phyloP scores from a whole-genome alignment of 2,329 filamentous ascomycete genomes.

The Pseudomassariella vexata region DNA sequence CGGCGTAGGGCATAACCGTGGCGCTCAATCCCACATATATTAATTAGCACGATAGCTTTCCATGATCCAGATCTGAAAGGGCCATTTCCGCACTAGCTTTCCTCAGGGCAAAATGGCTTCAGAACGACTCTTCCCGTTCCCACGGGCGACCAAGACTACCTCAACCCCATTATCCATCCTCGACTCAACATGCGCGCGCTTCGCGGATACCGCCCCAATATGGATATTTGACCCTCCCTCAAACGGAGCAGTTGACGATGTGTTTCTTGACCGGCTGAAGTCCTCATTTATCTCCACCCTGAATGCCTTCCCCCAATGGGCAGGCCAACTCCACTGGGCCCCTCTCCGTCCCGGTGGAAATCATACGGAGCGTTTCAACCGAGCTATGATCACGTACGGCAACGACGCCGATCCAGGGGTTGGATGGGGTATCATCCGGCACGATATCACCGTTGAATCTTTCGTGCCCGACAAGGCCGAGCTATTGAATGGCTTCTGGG shows the following conservation, averaged over 20 bases:
- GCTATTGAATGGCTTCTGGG: conserved; percentile 15
- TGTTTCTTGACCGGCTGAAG: conserved; percentile 7
- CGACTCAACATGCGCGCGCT: conserved; percentile 36
- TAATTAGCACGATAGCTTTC: too few species aligned
- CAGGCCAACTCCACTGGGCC: conserved; percentile 33
- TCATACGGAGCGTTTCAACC: conserved; percentile 24
- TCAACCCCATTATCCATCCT: conserved; percentile 29
- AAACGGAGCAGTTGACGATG: conserved; percentile 1
- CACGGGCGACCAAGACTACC: neutral
- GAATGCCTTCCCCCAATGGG: conserved; percentile 33
- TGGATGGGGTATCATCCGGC: conserved; percentile 27
- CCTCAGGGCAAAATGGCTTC: too few species aligned
- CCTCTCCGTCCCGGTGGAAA: conserved; percentile 13
- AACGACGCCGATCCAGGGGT: conserved; percentile 33
- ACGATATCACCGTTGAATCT: conserved; percentile 17
- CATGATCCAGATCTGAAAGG: too few species aligned
- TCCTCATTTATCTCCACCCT: conserved; percentile 27
- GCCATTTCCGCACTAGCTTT: too few species aligned
- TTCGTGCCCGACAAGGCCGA: conserved; percentile 22
- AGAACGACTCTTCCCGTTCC: conserved; percentile 8
- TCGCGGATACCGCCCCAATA: conserved; percentile 31
- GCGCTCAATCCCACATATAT: too few species aligned
- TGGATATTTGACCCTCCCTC: conserved; percentile 34
- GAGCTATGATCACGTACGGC: conserved; percentile 30
- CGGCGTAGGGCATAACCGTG: too few species aligned